phyloP scores from a whole-genome alignment of 1,139 yeast genomes.

The Candida anutae region DNA sequence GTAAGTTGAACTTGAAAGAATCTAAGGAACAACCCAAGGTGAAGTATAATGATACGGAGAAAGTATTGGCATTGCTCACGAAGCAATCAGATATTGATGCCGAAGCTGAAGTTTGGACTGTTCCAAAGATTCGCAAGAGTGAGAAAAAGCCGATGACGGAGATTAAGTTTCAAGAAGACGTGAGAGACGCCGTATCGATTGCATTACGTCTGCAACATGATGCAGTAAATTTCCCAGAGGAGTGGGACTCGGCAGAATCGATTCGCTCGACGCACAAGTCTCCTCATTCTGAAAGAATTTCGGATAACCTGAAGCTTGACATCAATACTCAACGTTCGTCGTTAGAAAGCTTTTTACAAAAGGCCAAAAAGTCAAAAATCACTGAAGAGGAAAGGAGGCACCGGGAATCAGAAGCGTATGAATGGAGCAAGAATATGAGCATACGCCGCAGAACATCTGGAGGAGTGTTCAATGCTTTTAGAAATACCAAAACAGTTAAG shows the following conservation, averaged over 20 bases:
- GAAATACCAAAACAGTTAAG: not conserved
- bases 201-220: too few relatives aligned
- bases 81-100: slow-evolving; percentile 8
- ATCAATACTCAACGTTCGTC: slow-evolving; percentile 3
- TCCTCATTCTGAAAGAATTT: too few relatives aligned
- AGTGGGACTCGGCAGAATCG: too few relatives aligned
- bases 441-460: slow-evolving; percentile 11
- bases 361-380: slow-evolving; percentile 32
- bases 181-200: slow-evolving; percentile 16
- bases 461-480: slow-evolving; percentile 37
- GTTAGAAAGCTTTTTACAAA: slow-evolving; percentile 32
- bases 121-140: too few relatives aligned
- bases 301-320: not conserved
- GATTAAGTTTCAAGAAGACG: slow-evolving; percentile 6
- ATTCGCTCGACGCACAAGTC: too few relatives aligned
- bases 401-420: slow-evolving; percentile 45
- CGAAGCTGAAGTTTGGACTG: too few relatives aligned
- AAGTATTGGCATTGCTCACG: slow-evolving; percentile 11
- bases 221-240: too few relatives aligned
- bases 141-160: too few relatives aligned
- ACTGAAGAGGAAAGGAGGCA: slow-evolving; percentile 35
- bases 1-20: too few relatives aligned
- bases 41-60: slow-evolving; percentile 18
- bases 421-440: slow-evolving; percentile 37
- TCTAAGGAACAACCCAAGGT: too few relatives aligned